These are phyloP conservation scores for Diaporthe longicolla DNA, from an alignment of 2,329 filamentous ascomycete species.

Conservation along the genomic window DNA sequence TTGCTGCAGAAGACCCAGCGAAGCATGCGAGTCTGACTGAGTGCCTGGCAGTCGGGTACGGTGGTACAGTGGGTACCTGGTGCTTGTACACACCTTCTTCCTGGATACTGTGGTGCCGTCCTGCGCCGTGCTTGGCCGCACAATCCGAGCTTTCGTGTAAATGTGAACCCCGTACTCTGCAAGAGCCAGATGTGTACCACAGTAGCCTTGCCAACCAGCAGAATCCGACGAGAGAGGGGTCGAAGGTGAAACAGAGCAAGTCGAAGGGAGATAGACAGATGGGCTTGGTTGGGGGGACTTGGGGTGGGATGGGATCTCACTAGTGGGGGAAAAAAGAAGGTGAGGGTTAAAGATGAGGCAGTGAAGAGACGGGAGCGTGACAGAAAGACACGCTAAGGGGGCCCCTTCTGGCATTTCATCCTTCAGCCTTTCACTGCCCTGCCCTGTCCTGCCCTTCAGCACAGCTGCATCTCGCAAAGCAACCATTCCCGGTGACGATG, in stretches of 20 bases:
- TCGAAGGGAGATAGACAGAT: neutral
- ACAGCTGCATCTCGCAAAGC: too few relatives aligned
- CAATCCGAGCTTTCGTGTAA: constrained; percentile 15
- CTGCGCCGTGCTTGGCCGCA: neutral
- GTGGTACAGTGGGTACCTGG: neutral
- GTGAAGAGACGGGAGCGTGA: constrained; percentile 13
- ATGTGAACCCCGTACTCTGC: neutral
- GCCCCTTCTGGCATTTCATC: neutral
- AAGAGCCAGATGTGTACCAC: neutral
- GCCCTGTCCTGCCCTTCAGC: neutral
- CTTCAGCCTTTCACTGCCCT: neutral
- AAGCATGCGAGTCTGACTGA: neutral
- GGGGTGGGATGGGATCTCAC: neutral
- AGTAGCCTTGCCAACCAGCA: neutral
- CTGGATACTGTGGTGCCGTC: constrained; percentile 7
- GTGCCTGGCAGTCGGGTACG: neutral
- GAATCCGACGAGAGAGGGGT: constrained; percentile 13
- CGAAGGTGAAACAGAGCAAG: constrained; percentile 14
- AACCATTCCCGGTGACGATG: constrained; percentile 3
- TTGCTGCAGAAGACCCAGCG: neutral
- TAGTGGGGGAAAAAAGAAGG: neutral
- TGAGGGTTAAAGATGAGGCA: constrained; percentile 28
- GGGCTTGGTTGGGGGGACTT: neutral
- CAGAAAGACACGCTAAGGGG: constrained; percentile 16
- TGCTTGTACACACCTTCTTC: neutral